A percentile compares a stretch with the other conserved stretches of the same genome.
These are phyloP conservation scores for Spergularia bocconei DNA, from an alignment of 148 eudicot genomes.

Conservation along the genomic window DNA sequence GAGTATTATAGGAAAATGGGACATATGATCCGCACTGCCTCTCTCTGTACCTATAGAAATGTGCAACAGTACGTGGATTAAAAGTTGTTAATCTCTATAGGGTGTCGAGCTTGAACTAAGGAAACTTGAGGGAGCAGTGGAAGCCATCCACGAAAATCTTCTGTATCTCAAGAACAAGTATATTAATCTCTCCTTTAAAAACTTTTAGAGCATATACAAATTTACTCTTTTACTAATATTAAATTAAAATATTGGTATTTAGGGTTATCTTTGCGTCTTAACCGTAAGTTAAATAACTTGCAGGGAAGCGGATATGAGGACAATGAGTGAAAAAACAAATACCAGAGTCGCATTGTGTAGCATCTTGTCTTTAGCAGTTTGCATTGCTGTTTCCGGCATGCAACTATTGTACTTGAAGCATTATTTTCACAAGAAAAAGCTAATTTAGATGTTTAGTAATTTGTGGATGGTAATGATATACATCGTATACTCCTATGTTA, in stretches of 20 bases:
- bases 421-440: conserved; percentile 81
- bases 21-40: no score
- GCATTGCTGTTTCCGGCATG: conserved; percentile 56
- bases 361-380: conserved; percentile 68
- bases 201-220: not conserved
- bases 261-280: not conserved
- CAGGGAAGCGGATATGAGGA: conserved; percentile 85
- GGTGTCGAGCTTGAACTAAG: conserved; percentile 82
- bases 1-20: no score
- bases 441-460: conserved; percentile 36
- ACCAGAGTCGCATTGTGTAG: conserved; percentile 80
- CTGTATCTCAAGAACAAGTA: conserved; percentile 62
- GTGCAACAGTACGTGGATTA: no score
- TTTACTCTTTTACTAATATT: not conserved
- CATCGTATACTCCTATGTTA: no score
- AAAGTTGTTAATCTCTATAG: conserved; percentile 19
- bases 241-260: not conserved
- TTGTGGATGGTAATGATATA: not conserved
- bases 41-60: no score
- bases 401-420: conserved; percentile 72
- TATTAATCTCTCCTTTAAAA: not conserved
- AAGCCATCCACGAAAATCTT: conserved; percentile 79
- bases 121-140: conserved; percentile 88
- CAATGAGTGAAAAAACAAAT: conserved; percentile 73
- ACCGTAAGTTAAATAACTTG: not conserved